Percentiles rank a stretch among this genome's conserved stretches.
phyloP scores from a whole-genome alignment of 2,329 filamentous ascomycete genomes.

The Cercospora zeae-maydis region DNA sequence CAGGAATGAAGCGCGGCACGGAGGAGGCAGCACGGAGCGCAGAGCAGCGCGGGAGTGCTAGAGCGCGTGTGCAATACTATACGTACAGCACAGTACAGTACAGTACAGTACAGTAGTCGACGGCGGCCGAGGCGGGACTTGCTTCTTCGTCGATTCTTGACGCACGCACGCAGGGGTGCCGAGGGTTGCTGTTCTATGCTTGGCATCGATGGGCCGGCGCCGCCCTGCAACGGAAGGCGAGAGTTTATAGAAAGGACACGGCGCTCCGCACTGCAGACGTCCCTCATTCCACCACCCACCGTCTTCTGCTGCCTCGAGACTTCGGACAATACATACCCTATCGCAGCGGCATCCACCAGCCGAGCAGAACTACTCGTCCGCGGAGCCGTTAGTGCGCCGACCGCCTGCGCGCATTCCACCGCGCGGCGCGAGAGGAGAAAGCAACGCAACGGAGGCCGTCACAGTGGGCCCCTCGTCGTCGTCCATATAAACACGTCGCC shows the following conservation, averaged over 20 bases:
- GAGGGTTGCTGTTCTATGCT: slow-evolving; percentile 2
- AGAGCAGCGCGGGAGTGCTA: background rate
- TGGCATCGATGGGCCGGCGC: background rate
- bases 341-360: background rate
- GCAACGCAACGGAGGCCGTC: too few species aligned
- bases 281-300: background rate
- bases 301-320: background rate
- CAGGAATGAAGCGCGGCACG: background rate
- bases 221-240: background rate
- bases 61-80: too few species aligned
- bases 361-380: slow-evolving; percentile 5
- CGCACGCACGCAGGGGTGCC: background rate
- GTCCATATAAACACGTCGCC: background rate
- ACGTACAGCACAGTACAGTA: too few species aligned
- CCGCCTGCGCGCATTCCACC: background rate
- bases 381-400: slow-evolving; percentile 2
- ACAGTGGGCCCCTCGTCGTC: background rate
- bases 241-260: background rate
- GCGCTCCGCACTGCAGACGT: background rate
- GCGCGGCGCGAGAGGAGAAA: slow-evolving; percentile 7
- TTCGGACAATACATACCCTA: background rate
- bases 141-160: background rate
- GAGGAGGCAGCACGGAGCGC: background rate
- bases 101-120: background rate
- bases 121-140: background rate